Conservation (phyloP, 1,139 yeast genomes). For the Debaryomyces nepalensis region DNA sequence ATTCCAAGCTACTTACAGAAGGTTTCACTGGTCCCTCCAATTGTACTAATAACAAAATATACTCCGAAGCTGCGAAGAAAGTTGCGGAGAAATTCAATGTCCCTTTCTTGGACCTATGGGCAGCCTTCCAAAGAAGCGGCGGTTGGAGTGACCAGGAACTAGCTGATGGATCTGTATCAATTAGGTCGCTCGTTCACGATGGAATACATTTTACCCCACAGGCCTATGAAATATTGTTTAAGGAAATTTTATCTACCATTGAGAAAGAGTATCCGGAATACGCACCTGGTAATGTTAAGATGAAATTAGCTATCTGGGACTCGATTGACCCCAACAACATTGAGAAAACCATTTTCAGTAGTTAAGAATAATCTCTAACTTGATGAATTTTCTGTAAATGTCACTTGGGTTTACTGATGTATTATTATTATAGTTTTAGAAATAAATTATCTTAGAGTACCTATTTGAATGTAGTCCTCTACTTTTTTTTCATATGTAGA, state of each 20-base stretch:
- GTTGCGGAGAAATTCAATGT: slow-evolving; percentile 51
- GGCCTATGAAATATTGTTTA: slow-evolving; percentile 60
- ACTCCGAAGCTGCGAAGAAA: slow-evolving; percentile 52
- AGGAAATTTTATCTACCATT: slow-evolving; percentile 45
- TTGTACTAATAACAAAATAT: slow-evolving; percentile 42
- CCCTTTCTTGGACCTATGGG: slow-evolving; percentile 60
- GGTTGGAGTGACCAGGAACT: slow-evolving; percentile 18
- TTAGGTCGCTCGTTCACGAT: slow-evolving; percentile 41
- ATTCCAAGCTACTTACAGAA: slow-evolving; percentile 25
- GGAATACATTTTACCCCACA: slow-evolving; percentile 71
- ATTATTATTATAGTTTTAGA: too few species aligned
- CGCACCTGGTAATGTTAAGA: slow-evolving; percentile 39
- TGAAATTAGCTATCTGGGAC: slow-evolving; percentile 29
- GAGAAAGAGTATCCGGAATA: slow-evolving; percentile 51
- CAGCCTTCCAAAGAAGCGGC: slow-evolving; percentile 39
- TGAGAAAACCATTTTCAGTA: slow-evolving; percentile 2
- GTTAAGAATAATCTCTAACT: too few species aligned
- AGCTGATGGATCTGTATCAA: slow-evolving; percentile 19
- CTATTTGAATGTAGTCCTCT: too few species aligned
- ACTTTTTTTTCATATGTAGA: too few species aligned
- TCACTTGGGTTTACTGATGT: too few species aligned
- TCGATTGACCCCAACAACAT: slow-evolving; percentile 9
- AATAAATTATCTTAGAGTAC: too few species aligned
- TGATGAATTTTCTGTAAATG: too few species aligned
- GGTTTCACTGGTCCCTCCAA: too few species aligned